Evolutionary conservation across 805 yeast species (phyloP).

Genomic region (Pichia californica): DNA sequence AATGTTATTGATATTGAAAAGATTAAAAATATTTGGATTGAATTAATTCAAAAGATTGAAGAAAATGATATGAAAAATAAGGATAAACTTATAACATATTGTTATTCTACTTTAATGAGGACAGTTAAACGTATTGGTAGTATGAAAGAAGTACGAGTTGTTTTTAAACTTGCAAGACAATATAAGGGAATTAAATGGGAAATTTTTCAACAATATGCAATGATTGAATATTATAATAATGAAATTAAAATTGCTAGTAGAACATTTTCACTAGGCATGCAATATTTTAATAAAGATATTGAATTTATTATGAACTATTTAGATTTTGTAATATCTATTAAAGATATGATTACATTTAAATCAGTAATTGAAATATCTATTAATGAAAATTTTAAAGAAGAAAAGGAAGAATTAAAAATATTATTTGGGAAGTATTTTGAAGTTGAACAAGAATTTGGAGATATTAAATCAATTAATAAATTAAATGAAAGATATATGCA

Average conservation of each 20-base stretch:
- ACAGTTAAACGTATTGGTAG: slow-evolving; percentile 51
- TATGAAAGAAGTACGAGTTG: slow-evolving; percentile 54
- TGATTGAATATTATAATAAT: slow-evolving; percentile 66
- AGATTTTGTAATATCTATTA: slow-evolving; percentile 59
- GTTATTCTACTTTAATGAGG: slow-evolving; percentile 65
- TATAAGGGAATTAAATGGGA: slow-evolving; percentile 61
- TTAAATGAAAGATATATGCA: slow-evolving; percentile 63
- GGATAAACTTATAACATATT: slow-evolving; percentile 42
- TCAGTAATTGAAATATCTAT: slow-evolving; percentile 76
- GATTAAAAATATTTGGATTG: slow-evolving; percentile 44
- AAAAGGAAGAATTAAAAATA: slow-evolving; percentile 31
- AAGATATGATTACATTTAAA: slow-evolving; percentile 66
- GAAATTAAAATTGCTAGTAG: slow-evolving; percentile 64
- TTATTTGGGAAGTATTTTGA: slow-evolving; percentile 54
- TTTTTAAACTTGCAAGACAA: slow-evolving; percentile 67
- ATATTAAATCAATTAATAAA: slow-evolving; percentile 55
- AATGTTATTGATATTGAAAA: slow-evolving; percentile 40
- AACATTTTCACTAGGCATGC: slow-evolving; percentile 76
- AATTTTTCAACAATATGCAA: slow-evolving; percentile 75
- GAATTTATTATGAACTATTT: slow-evolving; percentile 64
- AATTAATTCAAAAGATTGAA: slow-evolving; percentile 38
- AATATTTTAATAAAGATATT: slow-evolving; percentile 42
- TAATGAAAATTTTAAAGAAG: slow-evolving; percentile 38
- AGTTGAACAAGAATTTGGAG: slow-evolving; percentile 67
- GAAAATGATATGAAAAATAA: slow-evolving; percentile 7